Base-by-base conservation (phyloP, 2,329 filamentous ascomycete genomes). In the Curvularia verruculosa region DNA sequence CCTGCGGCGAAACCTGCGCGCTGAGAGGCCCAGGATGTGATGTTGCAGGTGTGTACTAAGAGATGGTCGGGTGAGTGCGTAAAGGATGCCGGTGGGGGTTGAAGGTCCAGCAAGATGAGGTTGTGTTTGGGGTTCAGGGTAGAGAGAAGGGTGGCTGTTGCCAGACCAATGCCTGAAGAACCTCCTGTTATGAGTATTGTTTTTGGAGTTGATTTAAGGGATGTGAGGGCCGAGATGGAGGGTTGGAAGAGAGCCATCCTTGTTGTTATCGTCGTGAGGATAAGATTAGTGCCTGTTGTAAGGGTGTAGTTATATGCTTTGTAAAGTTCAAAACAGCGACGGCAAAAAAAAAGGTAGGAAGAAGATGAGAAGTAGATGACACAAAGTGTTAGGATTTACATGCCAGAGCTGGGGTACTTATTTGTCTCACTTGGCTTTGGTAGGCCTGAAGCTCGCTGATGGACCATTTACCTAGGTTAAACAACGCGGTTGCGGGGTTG, bases 21-120 rank as follows among this genome's bases (percentile, higher is more conserved):
- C 66, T 82, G 81, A 4, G 73, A 74, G 5, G 61, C 49, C 81
- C 81, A 83, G 49, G 73, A 76, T 2, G 78, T 78, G 50, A 83
- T 75, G 64, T 83, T 76, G 67, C 79, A 81, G 53, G 71, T 72
- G 40, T 78, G 72, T 51, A 74, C 70, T 8, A 78, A 69, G 6
- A 77, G 66, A 37, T 63, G 62, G 1, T 65, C 62, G 0, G 62
- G 56, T 47, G 41, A 28, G 49, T 67, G 76, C 5, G 61, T 66
- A 46, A 77, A 75, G 8, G 68, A 58, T 13, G 70, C 50, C 1
- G 78, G 75, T 12, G 75, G 76, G 0, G 68, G 61, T 18, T 72
- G 67, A 8, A 77, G 69, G 63, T 80, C 79, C 21, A 81, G 68
- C 12, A 80, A 71, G 48, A 75, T 68, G 53, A 81, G 69, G 60